Conservation (phyloP, 1,284 basidiomycete species). For the Ganoderma lingzhi region DNA sequence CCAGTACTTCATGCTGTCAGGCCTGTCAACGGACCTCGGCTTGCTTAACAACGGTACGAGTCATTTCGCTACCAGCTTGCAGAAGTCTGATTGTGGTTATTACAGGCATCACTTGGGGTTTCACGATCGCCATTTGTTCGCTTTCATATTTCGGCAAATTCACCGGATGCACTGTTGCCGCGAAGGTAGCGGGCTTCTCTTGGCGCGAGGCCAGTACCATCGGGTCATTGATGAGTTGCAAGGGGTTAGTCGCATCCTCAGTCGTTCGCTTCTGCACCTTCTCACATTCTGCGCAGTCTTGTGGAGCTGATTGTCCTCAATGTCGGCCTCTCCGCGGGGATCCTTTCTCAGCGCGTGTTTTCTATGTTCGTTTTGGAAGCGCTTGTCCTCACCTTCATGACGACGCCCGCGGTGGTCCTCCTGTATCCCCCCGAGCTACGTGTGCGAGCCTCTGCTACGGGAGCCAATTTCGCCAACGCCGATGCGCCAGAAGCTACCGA, state of each 20-base stretch:
- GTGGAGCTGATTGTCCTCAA: constrained; percentile 76
- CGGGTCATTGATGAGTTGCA: constrained; percentile 79
- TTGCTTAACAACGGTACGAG: constrained; percentile 54
- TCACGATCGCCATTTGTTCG: constrained; percentile 57
- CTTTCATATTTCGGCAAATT: constrained; percentile 71
- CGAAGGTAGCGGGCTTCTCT: constrained; percentile 59
- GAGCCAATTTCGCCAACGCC: constrained; percentile 53
- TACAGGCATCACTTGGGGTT: constrained; percentile 67
- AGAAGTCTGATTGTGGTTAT: constrained; percentile 1
- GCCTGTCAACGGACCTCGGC: constrained; percentile 74
- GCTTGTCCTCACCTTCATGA: constrained; percentile 86
- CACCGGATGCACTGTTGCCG: constrained; percentile 60
- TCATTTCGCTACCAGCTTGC: neutral
- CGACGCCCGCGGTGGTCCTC: constrained; percentile 83
- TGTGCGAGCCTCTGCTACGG: constrained; percentile 53
- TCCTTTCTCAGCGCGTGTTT: constrained; percentile 73
- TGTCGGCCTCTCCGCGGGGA: constrained; percentile 72
- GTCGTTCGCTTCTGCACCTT: neutral
- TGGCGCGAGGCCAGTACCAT: constrained; percentile 71
- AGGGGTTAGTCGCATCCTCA: constrained; percentile 55
- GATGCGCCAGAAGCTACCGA: constrained; percentile 33
- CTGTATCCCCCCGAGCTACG: constrained; percentile 80
- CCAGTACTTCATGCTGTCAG: constrained; percentile 71
- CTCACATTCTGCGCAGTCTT: constrained; percentile 40
- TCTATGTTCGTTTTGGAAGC: constrained; percentile 96